Evolutionary conservation across 2,329 filamentous ascomycete genomes (phyloP).

Genomic region (Hypoxylon sp.): DNA sequence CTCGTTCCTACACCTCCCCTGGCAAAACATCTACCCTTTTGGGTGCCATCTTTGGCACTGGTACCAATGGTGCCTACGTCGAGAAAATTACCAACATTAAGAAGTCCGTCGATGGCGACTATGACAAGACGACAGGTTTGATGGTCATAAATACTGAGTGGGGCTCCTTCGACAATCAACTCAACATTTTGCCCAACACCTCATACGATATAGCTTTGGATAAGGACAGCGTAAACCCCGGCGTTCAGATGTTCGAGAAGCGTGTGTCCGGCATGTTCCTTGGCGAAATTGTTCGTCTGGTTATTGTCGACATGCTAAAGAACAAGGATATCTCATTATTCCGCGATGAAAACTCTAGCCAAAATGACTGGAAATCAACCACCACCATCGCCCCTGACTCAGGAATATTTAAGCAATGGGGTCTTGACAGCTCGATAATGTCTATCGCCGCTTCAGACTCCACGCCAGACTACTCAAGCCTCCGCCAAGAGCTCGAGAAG

Average conservation of each 20-base stretch:
- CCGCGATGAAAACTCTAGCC: slow-evolving; percentile 75
- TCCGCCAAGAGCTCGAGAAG: slow-evolving; percentile 80
- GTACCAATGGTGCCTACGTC: slow-evolving; percentile 96
- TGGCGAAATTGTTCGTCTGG: slow-evolving; percentile 87
- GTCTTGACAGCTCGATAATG: slow-evolving; percentile 88
- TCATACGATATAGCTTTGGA: slow-evolving; percentile 84
- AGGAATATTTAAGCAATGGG: slow-evolving; percentile 81
- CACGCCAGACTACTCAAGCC: slow-evolving; percentile 73
- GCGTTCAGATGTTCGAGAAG: slow-evolving; percentile 99
- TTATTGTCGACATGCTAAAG: slow-evolving; percentile 76
- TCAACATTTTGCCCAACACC: slow-evolving; percentile 87
- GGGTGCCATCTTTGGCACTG: slow-evolving; percentile 97
- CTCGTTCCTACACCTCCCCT: slow-evolving; percentile 91
- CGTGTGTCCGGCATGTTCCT: slow-evolving; percentile 98
- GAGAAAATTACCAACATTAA: slow-evolving; percentile 88
- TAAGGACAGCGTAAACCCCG: slow-evolving; percentile 83
- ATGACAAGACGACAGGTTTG: slow-evolving; percentile 82
- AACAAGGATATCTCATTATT: slow-evolving; percentile 75
- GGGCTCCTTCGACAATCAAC: slow-evolving; percentile 96
- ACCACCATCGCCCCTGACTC: slow-evolving; percentile 73
- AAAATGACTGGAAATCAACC: slow-evolving; percentile 74
- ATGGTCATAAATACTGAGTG: slow-evolving; percentile 99
- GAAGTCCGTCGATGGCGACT: slow-evolving; percentile 76
- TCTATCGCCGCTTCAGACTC: slow-evolving; percentile 85
- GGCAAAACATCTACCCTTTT: slow-evolving; percentile 86